Evolutionary conservation across 1,284 basidiomycete genomes (phyloP).

Genomic region (Sanguinoderma infundibulare): DNA sequence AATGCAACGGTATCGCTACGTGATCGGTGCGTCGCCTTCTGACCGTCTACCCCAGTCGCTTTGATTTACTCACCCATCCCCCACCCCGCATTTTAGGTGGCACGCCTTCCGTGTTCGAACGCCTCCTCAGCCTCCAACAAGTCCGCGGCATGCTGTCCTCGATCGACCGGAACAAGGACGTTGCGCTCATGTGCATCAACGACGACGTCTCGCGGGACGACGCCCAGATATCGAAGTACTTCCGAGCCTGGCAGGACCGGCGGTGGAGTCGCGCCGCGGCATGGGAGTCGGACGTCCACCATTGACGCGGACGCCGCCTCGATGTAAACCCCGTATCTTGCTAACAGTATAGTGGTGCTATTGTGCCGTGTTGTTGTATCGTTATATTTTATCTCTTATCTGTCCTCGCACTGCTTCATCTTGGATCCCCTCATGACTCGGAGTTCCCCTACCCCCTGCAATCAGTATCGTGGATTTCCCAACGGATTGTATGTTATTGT

Average conservation of each 20-base stretch:
- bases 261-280: constrained; percentile 28
- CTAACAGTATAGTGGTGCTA: no score
- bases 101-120: constrained; percentile 33
- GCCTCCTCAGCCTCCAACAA: constrained; percentile 21
- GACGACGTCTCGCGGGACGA: constrained; percentile 32
- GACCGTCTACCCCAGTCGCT: not conserved
- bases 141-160: constrained; percentile 14
- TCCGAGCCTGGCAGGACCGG: constrained; percentile 28
- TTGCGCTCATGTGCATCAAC: constrained; percentile 35
- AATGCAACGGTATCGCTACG: constrained; percentile 48
- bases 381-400: no score
- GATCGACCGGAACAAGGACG: constrained; percentile 20
- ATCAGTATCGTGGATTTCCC: no score
- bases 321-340: no score
- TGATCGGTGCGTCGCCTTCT: constrained; percentile 32
- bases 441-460: no score
- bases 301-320: no score
- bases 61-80: not conserved
- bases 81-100: constrained; percentile 16
- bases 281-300: constrained; percentile 32
- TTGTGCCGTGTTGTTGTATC: no score
- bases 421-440: no score
- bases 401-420: no score
- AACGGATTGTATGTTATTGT: no score
- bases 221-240: constrained; percentile 21